phyloP scores from a whole-genome alignment of 352 stramenopile species.

The Pythium graminicola region DNA sequence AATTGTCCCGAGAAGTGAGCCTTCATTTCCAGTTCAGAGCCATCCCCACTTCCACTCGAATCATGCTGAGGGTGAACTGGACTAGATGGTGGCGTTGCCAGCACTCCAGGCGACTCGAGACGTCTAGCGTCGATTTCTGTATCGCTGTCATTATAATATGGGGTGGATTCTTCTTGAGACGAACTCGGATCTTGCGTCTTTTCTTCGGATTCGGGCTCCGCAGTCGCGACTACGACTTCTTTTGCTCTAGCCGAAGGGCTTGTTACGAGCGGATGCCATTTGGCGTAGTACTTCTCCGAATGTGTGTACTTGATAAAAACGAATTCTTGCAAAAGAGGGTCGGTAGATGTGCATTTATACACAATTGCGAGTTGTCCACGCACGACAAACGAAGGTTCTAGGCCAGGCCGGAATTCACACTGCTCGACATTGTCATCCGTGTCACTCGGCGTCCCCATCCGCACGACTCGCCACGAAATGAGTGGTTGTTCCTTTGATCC shows the following conservation, averaged over 20 bases:
- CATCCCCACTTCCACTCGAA: neutral
- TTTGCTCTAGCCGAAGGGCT: neutral
- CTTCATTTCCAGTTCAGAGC: constrained; percentile 22
- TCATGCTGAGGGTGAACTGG: neutral
- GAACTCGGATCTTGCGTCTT: constrained; percentile 18
- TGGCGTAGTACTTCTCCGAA: constrained; percentile 1
- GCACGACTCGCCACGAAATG: constrained; percentile 46
- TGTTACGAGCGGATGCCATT: constrained; percentile 17
- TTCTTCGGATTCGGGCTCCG: constrained; percentile 20
- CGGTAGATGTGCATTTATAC: neutral
- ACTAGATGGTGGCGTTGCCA: neutral
- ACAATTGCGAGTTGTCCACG: constrained; percentile 12
- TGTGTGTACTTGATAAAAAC: constrained; percentile 13
- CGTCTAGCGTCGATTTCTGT: neutral
- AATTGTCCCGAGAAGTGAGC: constrained; percentile 27
- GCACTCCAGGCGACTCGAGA: neutral
- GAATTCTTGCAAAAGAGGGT: constrained; percentile 1
- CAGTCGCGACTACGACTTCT: neutral
- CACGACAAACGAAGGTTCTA: constrained; percentile 16
- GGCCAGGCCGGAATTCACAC: neutral
- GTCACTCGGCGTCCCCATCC: constrained; percentile 3
- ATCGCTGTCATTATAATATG: constrained; percentile 1
- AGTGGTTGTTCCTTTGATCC: constrained; percentile 28
- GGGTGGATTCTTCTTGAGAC: constrained; percentile 9
- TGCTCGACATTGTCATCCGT: constrained; percentile 5